Evolutionary conservation across 2,329 filamentous ascomycete genomes (phyloP).

Genomic region (Epichloe scottii): DNA sequence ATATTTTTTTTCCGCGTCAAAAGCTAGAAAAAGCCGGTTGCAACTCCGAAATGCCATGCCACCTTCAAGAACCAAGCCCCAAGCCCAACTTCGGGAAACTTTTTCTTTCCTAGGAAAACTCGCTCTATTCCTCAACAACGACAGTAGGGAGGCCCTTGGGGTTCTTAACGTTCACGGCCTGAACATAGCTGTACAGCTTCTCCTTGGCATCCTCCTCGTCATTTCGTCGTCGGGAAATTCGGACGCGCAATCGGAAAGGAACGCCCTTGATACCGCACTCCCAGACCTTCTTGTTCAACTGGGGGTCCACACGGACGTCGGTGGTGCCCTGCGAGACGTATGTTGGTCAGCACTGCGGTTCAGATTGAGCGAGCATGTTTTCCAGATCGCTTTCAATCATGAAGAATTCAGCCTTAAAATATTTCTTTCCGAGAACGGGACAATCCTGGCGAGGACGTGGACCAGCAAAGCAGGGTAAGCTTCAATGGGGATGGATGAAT

Average conservation of each 20-base stretch:
- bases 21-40: slow-evolving; percentile 31
- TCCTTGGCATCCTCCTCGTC: slow-evolving; percentile 99
- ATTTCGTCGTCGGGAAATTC: slow-evolving; percentile 99
- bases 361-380: not conserved
- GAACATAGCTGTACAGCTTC: slow-evolving; percentile 99
- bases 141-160: slow-evolving; percentile 93
- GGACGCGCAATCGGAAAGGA: slow-evolving; percentile 90
- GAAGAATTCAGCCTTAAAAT: not conserved
- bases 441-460: not conserved
- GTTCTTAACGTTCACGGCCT: slow-evolving; percentile 99
- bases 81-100: slow-evolving; percentile 25
- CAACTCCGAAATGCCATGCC: slow-evolving; percentile 35
- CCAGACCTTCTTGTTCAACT: slow-evolving; percentile 99
- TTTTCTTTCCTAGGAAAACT: slow-evolving; percentile 2
- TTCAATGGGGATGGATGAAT: slow-evolving; percentile 2
- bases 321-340: slow-evolving; percentile 60
- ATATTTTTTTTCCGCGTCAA: slow-evolving; percentile 24
- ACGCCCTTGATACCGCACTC: slow-evolving; percentile 98
- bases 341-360: slow-evolving; percentile 11
- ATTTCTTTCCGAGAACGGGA: not conserved
- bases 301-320: slow-evolving; percentile 95
- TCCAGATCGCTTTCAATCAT: not conserved
- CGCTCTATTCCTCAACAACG: slow-evolving; percentile 62
- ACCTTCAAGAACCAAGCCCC: slow-evolving; percentile 30
- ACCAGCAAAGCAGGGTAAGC: not conserved